phyloP scores from a whole-genome alignment of 2,329 filamentous ascomycete species.

The Byssothecium circinans region DNA sequence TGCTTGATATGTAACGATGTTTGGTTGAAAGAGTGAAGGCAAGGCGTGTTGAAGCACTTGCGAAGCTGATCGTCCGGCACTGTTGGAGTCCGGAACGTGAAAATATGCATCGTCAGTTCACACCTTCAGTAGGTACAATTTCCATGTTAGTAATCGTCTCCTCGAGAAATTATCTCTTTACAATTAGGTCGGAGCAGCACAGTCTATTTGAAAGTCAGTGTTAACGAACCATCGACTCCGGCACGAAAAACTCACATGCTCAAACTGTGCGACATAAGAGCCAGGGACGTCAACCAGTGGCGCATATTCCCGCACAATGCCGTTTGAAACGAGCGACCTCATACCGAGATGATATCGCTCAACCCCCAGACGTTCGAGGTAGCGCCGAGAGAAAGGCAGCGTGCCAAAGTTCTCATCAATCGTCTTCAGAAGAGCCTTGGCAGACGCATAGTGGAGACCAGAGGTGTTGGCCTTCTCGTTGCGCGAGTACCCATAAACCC shows the following conservation, averaged over 20 bases:
- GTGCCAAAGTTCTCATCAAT: slow-evolving; percentile 97
- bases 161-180: slow-evolving; percentile 84
- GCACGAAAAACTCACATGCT: slow-evolving; percentile 70
- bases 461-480: slow-evolving; percentile 69
- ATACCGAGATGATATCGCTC: slow-evolving; percentile 90
- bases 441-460: slow-evolving; percentile 73
- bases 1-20: neutral
- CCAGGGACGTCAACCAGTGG: slow-evolving; percentile 88
- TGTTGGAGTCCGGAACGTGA: slow-evolving; percentile 22
- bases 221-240: slow-evolving; percentile 8
- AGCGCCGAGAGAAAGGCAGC: slow-evolving; percentile 82
- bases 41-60: neutral
- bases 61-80: neutral
- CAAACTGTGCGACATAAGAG: slow-evolving; percentile 89
- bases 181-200: slow-evolving; percentile 50
- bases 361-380: slow-evolving; percentile 83
- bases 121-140: slow-evolving; percentile 3
- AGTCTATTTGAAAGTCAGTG: slow-evolving; percentile 26
- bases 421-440: slow-evolving; percentile 77
- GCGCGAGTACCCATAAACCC: slow-evolving; percentile 65
- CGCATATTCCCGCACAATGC: slow-evolving; percentile 85
- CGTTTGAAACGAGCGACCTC: slow-evolving; percentile 77
- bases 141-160: slow-evolving; percentile 71
- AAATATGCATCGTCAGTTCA: slow-evolving; percentile 4
- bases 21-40: neutral